Evolutionary conservation across 2,329 filamentous ascomycete genomes (phyloP).

Genomic region (Venturia oleaginea): DNA sequence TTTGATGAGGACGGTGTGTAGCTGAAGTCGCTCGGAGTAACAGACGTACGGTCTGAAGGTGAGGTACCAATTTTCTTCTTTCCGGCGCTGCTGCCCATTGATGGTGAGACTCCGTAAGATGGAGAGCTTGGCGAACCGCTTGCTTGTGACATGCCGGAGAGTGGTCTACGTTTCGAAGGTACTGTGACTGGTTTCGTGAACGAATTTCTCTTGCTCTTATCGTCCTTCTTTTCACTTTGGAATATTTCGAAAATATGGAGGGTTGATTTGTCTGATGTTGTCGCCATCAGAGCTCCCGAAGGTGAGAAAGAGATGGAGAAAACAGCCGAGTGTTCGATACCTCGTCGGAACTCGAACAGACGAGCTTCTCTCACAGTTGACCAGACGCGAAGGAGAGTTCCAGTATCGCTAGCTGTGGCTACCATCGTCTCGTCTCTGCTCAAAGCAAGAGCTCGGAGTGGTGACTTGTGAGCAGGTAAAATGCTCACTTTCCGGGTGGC

Average conservation of each 20-base stretch:
- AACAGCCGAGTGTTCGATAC: slow-evolving; percentile 78
- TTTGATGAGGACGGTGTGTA: background rate
- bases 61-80: slow-evolving; percentile 7
- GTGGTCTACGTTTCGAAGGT: background rate
- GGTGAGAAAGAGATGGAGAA: slow-evolving; percentile 86
- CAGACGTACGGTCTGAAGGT: slow-evolving; percentile 7
- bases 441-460: slow-evolving; percentile 68
- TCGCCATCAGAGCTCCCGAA: slow-evolving; percentile 68
- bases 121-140: slow-evolving; percentile 4
- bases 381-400: slow-evolving; percentile 82
- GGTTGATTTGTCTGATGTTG: slow-evolving; percentile 93
- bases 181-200: background rate
- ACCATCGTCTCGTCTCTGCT: slow-evolving; percentile 72
- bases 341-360: slow-evolving; percentile 75
- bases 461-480: slow-evolving; percentile 77
- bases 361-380: slow-evolving; percentile 71
- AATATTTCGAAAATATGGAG: slow-evolving; percentile 82
- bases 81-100: background rate
- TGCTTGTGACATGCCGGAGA: background rate
- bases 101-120: slow-evolving; percentile 1
- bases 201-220: slow-evolving; percentile 3
- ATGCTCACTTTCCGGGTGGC: slow-evolving; percentile 78
- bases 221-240: slow-evolving; percentile 8
- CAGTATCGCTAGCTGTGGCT: slow-evolving; percentile 86
- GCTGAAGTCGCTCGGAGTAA: slow-evolving; percentile 3